Base-by-base conservation (phyloP, 306 rosid genomes). In the Ceratonia siliqua region DNA sequence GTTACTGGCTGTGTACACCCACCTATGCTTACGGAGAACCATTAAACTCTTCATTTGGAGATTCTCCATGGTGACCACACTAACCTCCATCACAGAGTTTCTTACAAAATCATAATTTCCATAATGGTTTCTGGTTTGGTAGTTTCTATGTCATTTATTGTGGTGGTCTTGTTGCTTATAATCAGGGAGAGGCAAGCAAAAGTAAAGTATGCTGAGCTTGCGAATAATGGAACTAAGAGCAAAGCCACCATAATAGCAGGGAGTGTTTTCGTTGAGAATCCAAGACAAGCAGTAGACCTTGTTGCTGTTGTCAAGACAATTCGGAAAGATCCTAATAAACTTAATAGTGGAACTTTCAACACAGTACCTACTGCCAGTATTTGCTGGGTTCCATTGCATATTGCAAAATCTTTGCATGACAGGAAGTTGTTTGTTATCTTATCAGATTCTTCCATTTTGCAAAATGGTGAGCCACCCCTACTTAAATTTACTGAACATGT, bases 21-120 rank as follows among this genome's bases (percentile, higher is more conserved):
- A n/a, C n/a, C n/a, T n/a, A n/a, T n/a, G n/a, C 92, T 62, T 95
- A 98, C 74, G 99, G 99, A 68, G 99, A 78, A 58, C 99, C 99
- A 72, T 71, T 92, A 81, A 82, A 73, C 82, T 75, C 88, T 79
- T 68, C 79, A 27, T 95, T 98, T 57, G 92, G 85, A 62, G 81
- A 76, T n/a, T 70, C 73, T 85, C 14, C 61, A 84, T 25, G 77
- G 75, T 76, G 89, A 82, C 73, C 84, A 22, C 67, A 79, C 39
- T 64, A 83, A 53, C 61, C 81, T 81, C 82, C 96, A 85, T 79
- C 99, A 95, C 76, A 89, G 54, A 84, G 99, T 90, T 81, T 95
- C 99, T 17, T 92, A 90, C 85, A 85, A 91, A 88, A 89, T 95
- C 87, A 78, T 95, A 77, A 82, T 90, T 7, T 91, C 96, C 1